These are phyloP conservation scores for Cystobasidium pallidum DNA, from an alignment of 1,284 basidiomycete genomes.

Conservation along the genomic window DNA sequence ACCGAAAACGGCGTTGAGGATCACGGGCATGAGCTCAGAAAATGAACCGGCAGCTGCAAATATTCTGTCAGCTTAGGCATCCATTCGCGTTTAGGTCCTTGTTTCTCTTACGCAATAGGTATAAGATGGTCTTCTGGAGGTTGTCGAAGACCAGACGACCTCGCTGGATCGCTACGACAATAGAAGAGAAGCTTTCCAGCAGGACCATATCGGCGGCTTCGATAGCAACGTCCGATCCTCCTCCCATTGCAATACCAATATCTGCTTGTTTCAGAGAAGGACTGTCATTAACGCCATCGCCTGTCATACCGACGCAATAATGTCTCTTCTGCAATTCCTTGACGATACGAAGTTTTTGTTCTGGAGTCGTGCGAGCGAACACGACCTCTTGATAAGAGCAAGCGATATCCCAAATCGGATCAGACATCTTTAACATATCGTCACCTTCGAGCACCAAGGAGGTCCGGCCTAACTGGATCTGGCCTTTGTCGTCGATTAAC, in stretches of 20 bases:
- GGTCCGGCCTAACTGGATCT: slow-evolving; percentile 5
- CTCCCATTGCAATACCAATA: slow-evolving; percentile 61
- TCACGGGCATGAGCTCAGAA: slow-evolving; percentile 69
- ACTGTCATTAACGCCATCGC: slow-evolving; percentile 73
- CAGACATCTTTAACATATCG: slow-evolving; percentile 57
- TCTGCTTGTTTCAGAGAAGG: slow-evolving; percentile 60
- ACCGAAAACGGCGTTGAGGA: slow-evolving; percentile 63
- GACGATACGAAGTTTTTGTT: slow-evolving; percentile 70
- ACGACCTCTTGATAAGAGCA: slow-evolving; percentile 69
- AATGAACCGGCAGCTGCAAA: slow-evolving; percentile 59
- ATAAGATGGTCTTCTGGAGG: slow-evolving; percentile 61
- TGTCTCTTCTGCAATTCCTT: slow-evolving; percentile 64
- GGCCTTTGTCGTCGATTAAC: slow-evolving; percentile 1
- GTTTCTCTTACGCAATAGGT: slow-evolving; percentile 43
- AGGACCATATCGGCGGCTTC: slow-evolving; percentile 58
- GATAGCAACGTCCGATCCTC: slow-evolving; percentile 55
- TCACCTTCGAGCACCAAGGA: slow-evolving; percentile 62
- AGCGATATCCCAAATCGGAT: slow-evolving; percentile 61
- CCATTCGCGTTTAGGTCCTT: not conserved
- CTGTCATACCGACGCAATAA: slow-evolving; percentile 65
- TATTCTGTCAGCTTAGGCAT: not conserved
- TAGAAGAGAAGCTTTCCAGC: slow-evolving; percentile 58
- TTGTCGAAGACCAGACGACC: slow-evolving; percentile 62
- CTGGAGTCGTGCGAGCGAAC: slow-evolving; percentile 72
- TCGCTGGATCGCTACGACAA: slow-evolving; percentile 60